phyloP scores from a whole-genome alignment of 495 filamentous ascomycete species.

The Clohesyomyces aquaticus region DNA sequence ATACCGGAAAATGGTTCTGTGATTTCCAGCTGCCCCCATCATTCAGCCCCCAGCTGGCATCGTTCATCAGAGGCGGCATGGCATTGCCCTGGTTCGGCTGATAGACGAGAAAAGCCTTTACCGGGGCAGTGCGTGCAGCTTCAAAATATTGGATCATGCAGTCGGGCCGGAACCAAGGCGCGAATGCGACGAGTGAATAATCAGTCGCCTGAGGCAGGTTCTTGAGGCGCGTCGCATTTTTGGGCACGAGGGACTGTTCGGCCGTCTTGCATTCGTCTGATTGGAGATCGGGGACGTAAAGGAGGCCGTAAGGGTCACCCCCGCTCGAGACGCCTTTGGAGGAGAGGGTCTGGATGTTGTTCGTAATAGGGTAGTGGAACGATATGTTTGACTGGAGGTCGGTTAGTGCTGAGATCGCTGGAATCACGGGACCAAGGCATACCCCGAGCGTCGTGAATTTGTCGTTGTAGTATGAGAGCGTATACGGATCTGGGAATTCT shows the following conservation, averaged over 20 bases:
- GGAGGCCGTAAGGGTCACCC: slow-evolving; percentile 67
- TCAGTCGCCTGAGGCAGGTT: slow-evolving; percentile 60
- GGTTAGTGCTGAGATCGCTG: slow-evolving; percentile 5
- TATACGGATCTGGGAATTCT: slow-evolving; percentile 44
- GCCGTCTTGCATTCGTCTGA: slow-evolving; percentile 63
- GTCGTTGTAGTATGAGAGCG: slow-evolving; percentile 24
- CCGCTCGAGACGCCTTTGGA: slow-evolving; percentile 57
- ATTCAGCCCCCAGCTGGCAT: slow-evolving; percentile 66
- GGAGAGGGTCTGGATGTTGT: slow-evolving; percentile 72
- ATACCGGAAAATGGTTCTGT: slow-evolving; percentile 73
- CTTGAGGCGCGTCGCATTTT: slow-evolving; percentile 70
- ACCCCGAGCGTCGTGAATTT: slow-evolving; percentile 31
- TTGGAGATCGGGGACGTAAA: slow-evolving; percentile 77
- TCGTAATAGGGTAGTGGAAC: slow-evolving; percentile 63
- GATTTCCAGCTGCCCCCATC: slow-evolving; percentile 67
- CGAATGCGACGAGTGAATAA: slow-evolving; percentile 73
- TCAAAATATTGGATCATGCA: slow-evolving; percentile 73
- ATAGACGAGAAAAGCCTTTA: slow-evolving; percentile 77
- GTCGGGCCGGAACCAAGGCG: slow-evolving; percentile 76
- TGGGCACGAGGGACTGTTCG: slow-evolving; percentile 63
- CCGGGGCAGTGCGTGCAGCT: slow-evolving; percentile 59
- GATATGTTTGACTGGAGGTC: slow-evolving; percentile 60
- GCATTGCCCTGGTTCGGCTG: slow-evolving; percentile 59
- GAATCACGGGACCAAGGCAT: slow-evolving; percentile 5
- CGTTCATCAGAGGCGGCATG: slow-evolving; percentile 63